Percentiles rank a stretch among this genome's conserved stretches.
phyloP scores from a whole-genome alignment of 345 rosid species.

The Orychophragmus violaceus region DNA sequence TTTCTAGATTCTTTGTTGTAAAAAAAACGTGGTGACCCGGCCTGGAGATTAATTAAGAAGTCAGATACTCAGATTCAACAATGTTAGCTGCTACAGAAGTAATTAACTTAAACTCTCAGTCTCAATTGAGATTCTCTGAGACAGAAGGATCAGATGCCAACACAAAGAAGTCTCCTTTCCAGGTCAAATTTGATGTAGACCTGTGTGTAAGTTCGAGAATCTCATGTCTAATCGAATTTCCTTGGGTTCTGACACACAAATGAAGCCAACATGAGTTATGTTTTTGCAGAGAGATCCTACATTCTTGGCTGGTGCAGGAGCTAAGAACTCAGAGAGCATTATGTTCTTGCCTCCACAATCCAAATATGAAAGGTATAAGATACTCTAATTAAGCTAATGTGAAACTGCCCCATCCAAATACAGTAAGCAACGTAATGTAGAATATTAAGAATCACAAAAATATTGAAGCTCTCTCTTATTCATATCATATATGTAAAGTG shows the following conservation, averaged over 20 bases:
- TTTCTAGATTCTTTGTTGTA: neutral
- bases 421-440: neutral
- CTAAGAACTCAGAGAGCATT: constrained; percentile 19
- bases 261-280: constrained; percentile 1
- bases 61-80: neutral
- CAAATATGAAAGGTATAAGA: constrained; percentile 23
- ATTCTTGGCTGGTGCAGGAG: constrained; percentile 9
- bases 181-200: neutral
- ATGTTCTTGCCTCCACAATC: constrained; percentile 24
- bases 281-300: constrained; percentile 11
- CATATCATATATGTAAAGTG: constrained; percentile 2
- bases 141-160: constrained; percentile 27
- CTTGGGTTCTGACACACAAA: constrained; percentile 8
- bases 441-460: neutral
- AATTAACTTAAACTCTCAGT: neutral
- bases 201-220: constrained; percentile 5
- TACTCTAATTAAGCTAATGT: constrained; percentile 19
- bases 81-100: neutral
- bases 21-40: neutral
- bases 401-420: constrained; percentile 25
- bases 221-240: constrained; percentile 1
- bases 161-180: constrained; percentile 4
- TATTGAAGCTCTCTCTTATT: constrained; percentile 3
- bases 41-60: neutral
- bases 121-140: constrained; percentile 22